These are phyloP conservation scores for Scedosporium minutisporum DNA, from an alignment of 2,329 filamentous ascomycete species.

Conservation along the genomic window DNA sequence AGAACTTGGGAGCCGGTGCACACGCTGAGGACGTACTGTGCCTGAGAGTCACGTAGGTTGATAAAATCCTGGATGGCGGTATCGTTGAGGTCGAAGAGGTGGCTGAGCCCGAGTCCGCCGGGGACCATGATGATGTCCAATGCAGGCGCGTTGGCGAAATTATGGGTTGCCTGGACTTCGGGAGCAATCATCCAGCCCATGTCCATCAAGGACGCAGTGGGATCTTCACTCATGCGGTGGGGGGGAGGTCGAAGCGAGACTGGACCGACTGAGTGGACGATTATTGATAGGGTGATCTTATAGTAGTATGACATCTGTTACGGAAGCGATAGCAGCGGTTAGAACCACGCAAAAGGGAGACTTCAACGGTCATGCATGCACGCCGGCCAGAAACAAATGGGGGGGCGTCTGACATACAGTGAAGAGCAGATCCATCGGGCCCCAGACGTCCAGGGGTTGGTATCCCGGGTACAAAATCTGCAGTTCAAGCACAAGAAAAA, in stretches of 20 bases:
- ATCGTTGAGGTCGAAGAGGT: constrained; percentile 4
- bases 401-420: not conserved
- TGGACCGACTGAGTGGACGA: not conserved
- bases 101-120: constrained; percentile 24
- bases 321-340: not conserved
- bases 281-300: not conserved
- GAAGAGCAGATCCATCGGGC: not conserved
- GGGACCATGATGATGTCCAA: constrained; percentile 27
- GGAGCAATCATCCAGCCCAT: constrained; percentile 17
- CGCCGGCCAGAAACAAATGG: too few species aligned
- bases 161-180: constrained; percentile 25
- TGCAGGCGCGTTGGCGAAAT: constrained; percentile 21
- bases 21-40: constrained; percentile 47
- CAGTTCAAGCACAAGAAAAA: too few species aligned
- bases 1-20: constrained; percentile 50
- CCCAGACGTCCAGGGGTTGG: constrained; percentile 1
- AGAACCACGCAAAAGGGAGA: too few species aligned
- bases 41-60: constrained; percentile 24
- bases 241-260: not conserved
- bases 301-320: not conserved
- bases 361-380: too few species aligned
- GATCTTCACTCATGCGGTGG: not conserved
- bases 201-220: not conserved
- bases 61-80: constrained; percentile 30
- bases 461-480: not conserved